Base-by-base conservation (phyloP, 2,329 filamentous ascomycete species). In the Aspergillus thermomutatus region DNA sequence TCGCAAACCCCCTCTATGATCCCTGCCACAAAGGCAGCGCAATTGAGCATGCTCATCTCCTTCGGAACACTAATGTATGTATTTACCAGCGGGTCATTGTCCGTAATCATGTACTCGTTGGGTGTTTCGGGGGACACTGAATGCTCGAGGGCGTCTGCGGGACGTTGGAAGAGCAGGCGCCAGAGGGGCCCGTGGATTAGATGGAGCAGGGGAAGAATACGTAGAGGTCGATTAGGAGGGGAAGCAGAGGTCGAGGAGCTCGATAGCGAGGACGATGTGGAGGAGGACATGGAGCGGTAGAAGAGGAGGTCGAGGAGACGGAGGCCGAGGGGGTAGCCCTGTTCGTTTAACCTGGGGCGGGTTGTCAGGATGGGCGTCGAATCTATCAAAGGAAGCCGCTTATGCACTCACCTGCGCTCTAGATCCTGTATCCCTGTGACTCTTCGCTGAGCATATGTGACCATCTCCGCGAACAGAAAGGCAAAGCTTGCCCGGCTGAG, bases 101-200 rank as follows among this genome's bases (percentile, higher is more conserved):
- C 94, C 67, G 92, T 91, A 67, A 99, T 94, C 93, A 99, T 97
- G 81, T 97, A 99, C 79, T 97, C 93, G 66, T 94, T 91, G 8
- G 91, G 88, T 52, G 92, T 93, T 53, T 87, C 85, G 8, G 90
- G 87, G 68, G 90, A 88, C 53, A 87, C 87, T 57, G 87, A 91
- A 77, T 94, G 92, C 78, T 99, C 94, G 57, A 99, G 86, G 19
- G 91, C 89, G 77, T 97, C 93, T 27, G 94, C 94, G 55, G 92
- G 88, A 1, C 93, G 89, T 40, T 86, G 87, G 75, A 99, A 99
- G 50, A 99, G 88, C 75, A 96, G 90, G 64, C 89, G 87, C 90
- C 93, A 99, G 54, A 97, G 82, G 54, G 88, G 89, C 60, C 92
- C 91, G 73, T 95, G 94, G 74, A 99, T 94, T 76, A 97, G 92